phyloP scores from a whole-genome alignment of 2,329 filamentous ascomycete genomes.

The Dactylonectria estremocensis region DNA sequence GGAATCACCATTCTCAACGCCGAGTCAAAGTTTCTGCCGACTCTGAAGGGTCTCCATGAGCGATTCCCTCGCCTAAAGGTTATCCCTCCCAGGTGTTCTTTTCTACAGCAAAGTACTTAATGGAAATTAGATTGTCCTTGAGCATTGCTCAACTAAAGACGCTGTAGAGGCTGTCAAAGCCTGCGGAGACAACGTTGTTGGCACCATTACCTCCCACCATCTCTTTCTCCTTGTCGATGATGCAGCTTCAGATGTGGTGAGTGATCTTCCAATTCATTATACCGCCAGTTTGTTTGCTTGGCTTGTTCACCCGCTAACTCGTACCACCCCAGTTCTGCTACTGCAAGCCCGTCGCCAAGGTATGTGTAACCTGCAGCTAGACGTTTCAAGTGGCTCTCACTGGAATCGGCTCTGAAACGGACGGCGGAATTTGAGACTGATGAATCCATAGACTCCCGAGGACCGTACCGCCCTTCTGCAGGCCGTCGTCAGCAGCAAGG shows the following conservation, averaged over 20 bases:
- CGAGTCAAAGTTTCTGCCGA: slow-evolving; percentile 81
- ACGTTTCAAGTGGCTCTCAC: slow-evolving; percentile 4
- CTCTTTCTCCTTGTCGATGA: slow-evolving; percentile 85
- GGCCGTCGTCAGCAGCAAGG: slow-evolving; percentile 70
- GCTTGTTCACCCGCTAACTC: slow-evolving; percentile 2
- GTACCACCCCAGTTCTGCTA: slow-evolving; percentile 66
- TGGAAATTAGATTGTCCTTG: slow-evolving; percentile 59
- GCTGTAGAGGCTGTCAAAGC: slow-evolving; percentile 83
- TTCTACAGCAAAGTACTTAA: background rate
- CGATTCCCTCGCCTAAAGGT: slow-evolving; percentile 80
- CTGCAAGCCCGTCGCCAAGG: slow-evolving; percentile 81
- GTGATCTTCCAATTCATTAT: background rate
- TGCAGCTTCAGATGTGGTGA: slow-evolving; percentile 20
- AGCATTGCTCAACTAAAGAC: slow-evolving; percentile 90
- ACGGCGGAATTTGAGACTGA: background rate
- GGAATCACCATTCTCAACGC: slow-evolving; percentile 57
- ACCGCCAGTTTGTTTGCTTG: background rate
- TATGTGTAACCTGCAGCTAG: slow-evolving; percentile 6
- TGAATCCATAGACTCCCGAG: slow-evolving; percentile 69
- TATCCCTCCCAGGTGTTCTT: slow-evolving; percentile 15
- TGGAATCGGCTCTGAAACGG: background rate
- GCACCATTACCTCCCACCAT: slow-evolving; percentile 90
- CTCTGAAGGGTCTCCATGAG: slow-evolving; percentile 79
- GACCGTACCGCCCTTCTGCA: slow-evolving; percentile 81
- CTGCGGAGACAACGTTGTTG: slow-evolving; percentile 83